phyloP scores from a whole-genome alignment of 306 rosid species.

The Cucumis hystrix region DNA sequence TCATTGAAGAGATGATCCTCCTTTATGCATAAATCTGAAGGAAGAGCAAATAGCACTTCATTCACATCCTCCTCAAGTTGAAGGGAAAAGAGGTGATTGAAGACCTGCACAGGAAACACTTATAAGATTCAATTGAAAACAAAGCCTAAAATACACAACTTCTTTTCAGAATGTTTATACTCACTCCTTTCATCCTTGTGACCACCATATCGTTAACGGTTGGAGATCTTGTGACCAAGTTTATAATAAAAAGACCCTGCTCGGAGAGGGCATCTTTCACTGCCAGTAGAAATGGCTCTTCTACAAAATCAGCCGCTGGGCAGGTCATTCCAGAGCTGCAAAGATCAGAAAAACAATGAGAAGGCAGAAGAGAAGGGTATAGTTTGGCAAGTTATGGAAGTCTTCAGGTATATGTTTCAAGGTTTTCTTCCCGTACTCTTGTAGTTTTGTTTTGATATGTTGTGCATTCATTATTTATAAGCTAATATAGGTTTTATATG shows the following conservation, averaged over 20 bases:
- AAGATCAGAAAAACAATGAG: constrained; percentile 6
- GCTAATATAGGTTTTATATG: not conserved
- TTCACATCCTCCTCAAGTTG: constrained; percentile 84
- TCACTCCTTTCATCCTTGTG: constrained; percentile 71
- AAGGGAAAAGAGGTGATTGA: constrained; percentile 59
- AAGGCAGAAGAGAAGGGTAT: not conserved
- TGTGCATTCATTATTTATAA: not conserved
- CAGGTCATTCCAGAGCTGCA: constrained; percentile 81
- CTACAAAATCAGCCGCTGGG: constrained; percentile 72
- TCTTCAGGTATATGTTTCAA: not conserved
- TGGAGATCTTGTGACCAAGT: constrained; percentile 78
- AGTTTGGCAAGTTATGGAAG: not conserved
- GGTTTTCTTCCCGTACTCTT: not conserved
- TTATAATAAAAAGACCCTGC: constrained; percentile 68
- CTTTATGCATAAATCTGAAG: constrained; percentile 36
- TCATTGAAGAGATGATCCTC: constrained; percentile 34
- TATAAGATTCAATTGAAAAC: not conserved
- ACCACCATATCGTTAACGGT: constrained; percentile 49
- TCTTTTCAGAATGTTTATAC: constrained; percentile 4
- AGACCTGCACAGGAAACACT: constrained; percentile 34
- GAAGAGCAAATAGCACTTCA: constrained; percentile 72
- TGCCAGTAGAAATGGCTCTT: constrained; percentile 54
- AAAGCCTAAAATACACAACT: not conserved
- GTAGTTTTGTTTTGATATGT: not conserved
- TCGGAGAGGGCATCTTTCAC: constrained; percentile 52